Base-by-base conservation (phyloP, 228 moss, liverwort and hornwort genomes). In the Sphagnum magellanicum region DNA sequence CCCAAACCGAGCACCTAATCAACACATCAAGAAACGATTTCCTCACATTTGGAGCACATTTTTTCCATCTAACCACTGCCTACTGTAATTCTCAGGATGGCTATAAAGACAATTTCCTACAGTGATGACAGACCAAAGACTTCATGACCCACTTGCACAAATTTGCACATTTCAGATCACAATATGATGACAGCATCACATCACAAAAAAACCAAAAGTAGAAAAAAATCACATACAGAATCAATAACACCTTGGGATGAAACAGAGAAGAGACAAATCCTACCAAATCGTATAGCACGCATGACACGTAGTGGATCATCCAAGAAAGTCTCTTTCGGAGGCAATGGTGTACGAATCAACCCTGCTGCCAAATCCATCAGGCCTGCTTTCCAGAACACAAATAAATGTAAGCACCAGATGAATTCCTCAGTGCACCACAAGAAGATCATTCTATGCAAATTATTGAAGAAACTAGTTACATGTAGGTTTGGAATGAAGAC, bases 301-400 rank as follows among this genome's bases (percentile, higher is more conserved):
- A 86, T 77, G 15, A 97, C 97, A 58, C 93, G 97, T 58, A 97
- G 82, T 32, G 93, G 97, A 63, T 97, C 93, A 79, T 97, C 97
- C 60, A 97, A 81, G 74, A 97, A 93, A 8, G 97, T 97, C 50
- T 86, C 83, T 49, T 88, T 83, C 16, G 97, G 60, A 65, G 90
- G 82, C 75, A 97, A 72, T 48, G 93, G 97, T 64, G 93, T 97
- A 58, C 93, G 83, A 17, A 97, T 97, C 15, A 93, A 52, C 64
- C 93, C 92, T 66, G 79, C 78, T 71, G 89, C 93, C 69, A 97
- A 77, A 70, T 97, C 97, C n/a, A 52, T 51, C 12, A 91, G 77
- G 61, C 97, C 97, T 97, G 83, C 46, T 62, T 10, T 57, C 9
- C 32, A 32, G 32, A 32, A 32, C 32, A 2, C 32, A 15, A 15